Base-by-base conservation (phyloP, 108 stramenopile genomes). In the Cyclotella distinguenda region DNA sequence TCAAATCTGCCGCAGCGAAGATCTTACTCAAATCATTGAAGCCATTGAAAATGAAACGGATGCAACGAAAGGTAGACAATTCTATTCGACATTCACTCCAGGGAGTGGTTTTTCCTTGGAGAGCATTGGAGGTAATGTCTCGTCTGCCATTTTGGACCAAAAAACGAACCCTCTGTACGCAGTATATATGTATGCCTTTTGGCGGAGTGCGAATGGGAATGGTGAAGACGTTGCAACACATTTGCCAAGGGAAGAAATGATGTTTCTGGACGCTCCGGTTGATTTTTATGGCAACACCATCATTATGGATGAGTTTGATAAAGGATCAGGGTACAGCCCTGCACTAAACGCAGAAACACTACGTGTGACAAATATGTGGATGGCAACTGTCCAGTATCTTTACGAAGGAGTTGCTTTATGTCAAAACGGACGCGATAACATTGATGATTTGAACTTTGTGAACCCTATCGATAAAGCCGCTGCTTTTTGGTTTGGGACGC, bases 401-500 rank as follows among this genome's bases (percentile, higher is more conserved):
- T 86, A 85, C 61, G 66, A 84, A 22, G 82, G 69, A 21, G 40
- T 84, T 39, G 33, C 43, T 9, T 34, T 77, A 11, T 93, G 89
- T 66, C 39, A 73, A 6, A 31, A 30, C 18, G 58, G 57, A 16
- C 30, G 23, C 9, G 61, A 56, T 22, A 72, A 59, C 3, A 21
- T 49, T 9, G 61, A 69, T 42, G 38, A 50, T 16, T 38, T 66
- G 36, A 47, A 21, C 1, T 74, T 45, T 56, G 60, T 57, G 1
- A 70, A 48, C 45, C 68, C 72, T 4, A 61, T 93, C 38, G 92
- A 93, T 56, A 68, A 44, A 35, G 84, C 92, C 23, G 83, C 79
- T 4, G 92, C 92, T 0, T 60, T 88, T 43, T 93, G 85, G 85
- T 69, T 85, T 62, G 92, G 92, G 18, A 77, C 64, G 32, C 84